A percentile compares a stretch with the other conserved stretches of the same genome.
phyloP scores from a whole-genome alignment of 495 filamentous ascomycete genomes.

The Bombardia bombarda region DNA sequence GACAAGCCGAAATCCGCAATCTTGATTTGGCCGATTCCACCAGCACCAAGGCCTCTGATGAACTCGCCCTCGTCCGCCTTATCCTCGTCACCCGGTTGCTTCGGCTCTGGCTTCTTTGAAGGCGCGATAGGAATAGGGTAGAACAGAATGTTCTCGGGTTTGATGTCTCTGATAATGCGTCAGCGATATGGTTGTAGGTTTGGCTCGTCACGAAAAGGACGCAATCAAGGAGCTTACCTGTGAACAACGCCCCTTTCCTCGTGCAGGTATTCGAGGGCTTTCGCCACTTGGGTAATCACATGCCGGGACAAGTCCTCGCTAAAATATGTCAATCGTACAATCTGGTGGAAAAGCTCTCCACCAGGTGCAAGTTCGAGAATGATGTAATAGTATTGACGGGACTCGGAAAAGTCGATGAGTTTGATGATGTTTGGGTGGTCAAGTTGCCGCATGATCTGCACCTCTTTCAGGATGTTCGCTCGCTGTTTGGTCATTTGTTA shows the following conservation, averaged over 20 bases:
- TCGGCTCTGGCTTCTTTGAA: conserved; percentile 68
- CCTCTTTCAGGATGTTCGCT: conserved; percentile 95
- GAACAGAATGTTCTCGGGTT: conserved; percentile 95
- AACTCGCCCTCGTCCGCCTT: conserved; percentile 98
- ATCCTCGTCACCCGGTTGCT: conserved; percentile 82
- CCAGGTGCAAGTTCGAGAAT: conserved; percentile 91
- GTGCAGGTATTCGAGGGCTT: conserved; percentile 89
- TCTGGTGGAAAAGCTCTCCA: conserved; percentile 96
- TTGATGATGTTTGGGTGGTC: conserved; percentile 95
- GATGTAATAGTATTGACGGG: conserved; percentile 93
- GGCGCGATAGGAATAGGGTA: conserved; percentile 77
- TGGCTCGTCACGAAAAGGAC: neutral
- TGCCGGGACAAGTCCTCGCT: conserved; percentile 92
- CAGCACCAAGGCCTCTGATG: conserved; percentile 70
- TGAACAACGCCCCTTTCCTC: conserved; percentile 94
- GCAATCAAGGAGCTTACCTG: conserved; percentile 55
- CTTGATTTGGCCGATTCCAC: conserved; percentile 92
- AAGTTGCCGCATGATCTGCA: conserved; percentile 95
- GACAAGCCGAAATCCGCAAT: conserved; percentile 97
- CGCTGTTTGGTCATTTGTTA: conserved; percentile 48
- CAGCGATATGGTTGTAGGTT: neutral
- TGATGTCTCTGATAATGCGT: conserved; percentile 69
- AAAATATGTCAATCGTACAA: conserved; percentile 96
- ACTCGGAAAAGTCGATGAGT: conserved; percentile 88
- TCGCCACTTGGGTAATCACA: conserved; percentile 88